Evolutionary conservation across 768 basidiomycete genomes (phyloP).

Genomic region (Thelephora ganbajun): DNA sequence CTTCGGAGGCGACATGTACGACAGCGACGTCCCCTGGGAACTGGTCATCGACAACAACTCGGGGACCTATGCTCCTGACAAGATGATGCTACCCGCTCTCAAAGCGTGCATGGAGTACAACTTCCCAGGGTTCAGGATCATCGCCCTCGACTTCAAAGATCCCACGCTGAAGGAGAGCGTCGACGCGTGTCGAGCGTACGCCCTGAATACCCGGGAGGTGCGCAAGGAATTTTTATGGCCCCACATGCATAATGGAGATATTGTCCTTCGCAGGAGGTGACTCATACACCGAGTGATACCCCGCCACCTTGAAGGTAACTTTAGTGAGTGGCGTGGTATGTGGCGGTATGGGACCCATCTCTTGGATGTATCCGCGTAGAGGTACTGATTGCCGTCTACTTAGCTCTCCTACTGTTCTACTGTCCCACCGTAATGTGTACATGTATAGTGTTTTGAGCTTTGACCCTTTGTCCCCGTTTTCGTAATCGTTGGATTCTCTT

Average conservation of each 20-base stretch:
- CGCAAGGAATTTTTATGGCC: constrained; percentile 50
- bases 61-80: constrained; percentile 74
- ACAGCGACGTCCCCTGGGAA: constrained; percentile 58
- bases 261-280: too few relatives aligned
- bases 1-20: constrained; percentile 40
- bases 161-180: constrained; percentile 40
- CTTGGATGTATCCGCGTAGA: too few relatives aligned
- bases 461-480: too few relatives aligned
- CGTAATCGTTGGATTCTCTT: too few relatives aligned
- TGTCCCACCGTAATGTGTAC: too few relatives aligned
- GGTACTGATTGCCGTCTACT: too few relatives aligned
- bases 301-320: too few relatives aligned
- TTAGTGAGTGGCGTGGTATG: too few relatives aligned
- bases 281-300: too few relatives aligned
- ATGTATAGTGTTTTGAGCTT: too few relatives aligned
- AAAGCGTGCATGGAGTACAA: constrained; percentile 57
- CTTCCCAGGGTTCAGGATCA: constrained; percentile 48
- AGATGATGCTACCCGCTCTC: constrained; percentile 41
- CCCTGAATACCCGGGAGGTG: constrained; percentile 44
- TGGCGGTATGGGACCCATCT: too few relatives aligned
- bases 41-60: constrained; percentile 78
- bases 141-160: constrained; percentile 42
- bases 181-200: constrained; percentile 58
- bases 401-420: too few relatives aligned
- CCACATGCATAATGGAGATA: constrained; percentile 14